Evolutionary conservation across 2,329 filamentous ascomycete genomes (phyloP).

Genomic region (Tolypocladium guangdongense): DNA sequence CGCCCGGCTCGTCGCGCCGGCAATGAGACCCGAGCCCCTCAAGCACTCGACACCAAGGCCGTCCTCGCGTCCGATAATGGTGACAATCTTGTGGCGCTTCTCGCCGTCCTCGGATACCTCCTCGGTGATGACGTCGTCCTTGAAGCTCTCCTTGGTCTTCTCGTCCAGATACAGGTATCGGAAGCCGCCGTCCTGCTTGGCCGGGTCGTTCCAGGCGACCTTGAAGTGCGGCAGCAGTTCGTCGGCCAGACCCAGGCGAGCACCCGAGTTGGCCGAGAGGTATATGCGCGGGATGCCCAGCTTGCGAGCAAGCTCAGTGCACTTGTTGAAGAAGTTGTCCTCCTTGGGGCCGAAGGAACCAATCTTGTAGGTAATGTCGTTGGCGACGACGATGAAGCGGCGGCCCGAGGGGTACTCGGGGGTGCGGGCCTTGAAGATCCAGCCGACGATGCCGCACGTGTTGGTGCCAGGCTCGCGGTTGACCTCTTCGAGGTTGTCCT

Average conservation of each 20-base stretch:
- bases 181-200: conserved; percentile 79
- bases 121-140: conserved; percentile 67
- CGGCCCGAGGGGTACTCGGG: conserved; percentile 90
- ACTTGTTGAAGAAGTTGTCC: conserved; percentile 98
- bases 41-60: conserved; percentile 96
- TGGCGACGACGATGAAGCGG: conserved; percentile 92
- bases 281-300: conserved; percentile 95
- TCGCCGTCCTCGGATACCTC: conserved; percentile 77
- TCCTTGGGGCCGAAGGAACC: conserved; percentile 94
- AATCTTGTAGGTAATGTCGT: conserved; percentile 99
- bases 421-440: conserved; percentile 88
- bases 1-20: conserved; percentile 88
- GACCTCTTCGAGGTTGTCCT: conserved; percentile 84
- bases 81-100: conserved; percentile 86
- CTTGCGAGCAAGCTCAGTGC: conserved; percentile 88
- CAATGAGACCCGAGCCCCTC: conserved; percentile 94
- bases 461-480: conserved; percentile 93
- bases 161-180: conserved; percentile 93
- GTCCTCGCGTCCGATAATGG: conserved; percentile 86
- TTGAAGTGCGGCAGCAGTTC: conserved; percentile 96
- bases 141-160: conserved; percentile 76
- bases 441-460: conserved; percentile 95
- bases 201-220: conserved; percentile 85
- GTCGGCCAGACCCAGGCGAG: conserved; percentile 90
- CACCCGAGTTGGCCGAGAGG: conserved; percentile 96